Conservation (phyloP, 2,329 filamentous ascomycete genomes). For the Didymella exigua region DNA sequence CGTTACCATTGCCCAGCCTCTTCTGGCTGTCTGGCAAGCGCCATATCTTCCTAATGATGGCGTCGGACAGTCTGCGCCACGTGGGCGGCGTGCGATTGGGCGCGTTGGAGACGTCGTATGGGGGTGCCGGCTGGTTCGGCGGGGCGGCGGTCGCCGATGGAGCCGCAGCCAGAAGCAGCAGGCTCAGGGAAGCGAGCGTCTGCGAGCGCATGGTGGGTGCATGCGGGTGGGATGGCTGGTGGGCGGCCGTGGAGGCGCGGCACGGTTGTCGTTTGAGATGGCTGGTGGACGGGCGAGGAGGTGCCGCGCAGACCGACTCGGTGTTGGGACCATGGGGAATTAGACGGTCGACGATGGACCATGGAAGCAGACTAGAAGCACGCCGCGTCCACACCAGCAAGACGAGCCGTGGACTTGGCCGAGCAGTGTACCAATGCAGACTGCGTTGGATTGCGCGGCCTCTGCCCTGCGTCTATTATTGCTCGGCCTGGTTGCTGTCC, state of each 20-base stretch:
- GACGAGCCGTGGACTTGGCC: background rate
- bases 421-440: too few species aligned
- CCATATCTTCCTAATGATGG: conserved; percentile 44
- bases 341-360: background rate
- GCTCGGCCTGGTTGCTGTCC: background rate
- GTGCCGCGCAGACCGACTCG: background rate
- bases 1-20: conserved; percentile 1
- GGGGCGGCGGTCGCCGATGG: conserved; percentile 40
- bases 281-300: too few species aligned
- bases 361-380: background rate
- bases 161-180: conserved; percentile 39
- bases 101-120: conserved; percentile 19
- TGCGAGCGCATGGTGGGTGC: conserved; percentile 37
- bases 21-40: conserved; percentile 28
- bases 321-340: too few species aligned
- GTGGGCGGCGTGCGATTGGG: conserved; percentile 30
- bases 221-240: background rate
- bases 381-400: background rate
- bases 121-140: conserved; percentile 23
- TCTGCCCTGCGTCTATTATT: too few species aligned
- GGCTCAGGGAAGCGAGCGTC: conserved; percentile 32
- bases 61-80: conserved; percentile 48
- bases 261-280: background rate
- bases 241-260: too few species aligned
- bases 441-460: too few species aligned